Percentiles rank a stretch among this genome's conserved stretches.
phyloP scores from a whole-genome alignment of 208 protist genomes.

The Trypanosoma avium region DNA sequence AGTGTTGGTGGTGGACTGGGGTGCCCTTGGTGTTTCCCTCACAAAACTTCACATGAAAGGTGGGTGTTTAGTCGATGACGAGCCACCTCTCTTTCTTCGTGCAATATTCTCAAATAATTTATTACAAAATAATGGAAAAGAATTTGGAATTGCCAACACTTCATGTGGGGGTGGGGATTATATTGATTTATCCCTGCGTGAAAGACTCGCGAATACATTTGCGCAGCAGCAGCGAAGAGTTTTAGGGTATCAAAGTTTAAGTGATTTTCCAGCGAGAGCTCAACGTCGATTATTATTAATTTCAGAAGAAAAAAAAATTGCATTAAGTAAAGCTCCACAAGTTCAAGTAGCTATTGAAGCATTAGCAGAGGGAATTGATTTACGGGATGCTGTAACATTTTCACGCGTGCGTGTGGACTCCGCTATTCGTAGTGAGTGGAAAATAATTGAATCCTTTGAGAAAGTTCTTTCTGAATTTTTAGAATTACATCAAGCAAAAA shows the following conservation, averaged over 20 bases:
- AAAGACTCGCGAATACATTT: constrained; percentile 74
- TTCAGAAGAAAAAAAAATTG: constrained; percentile 81
- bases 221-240: constrained; percentile 62
- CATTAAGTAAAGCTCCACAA: constrained; percentile 58
- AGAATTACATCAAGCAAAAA: constrained; percentile 15
- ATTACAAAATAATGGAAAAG: neutral
- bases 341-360: constrained; percentile 86
- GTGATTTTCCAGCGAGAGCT: constrained; percentile 65
- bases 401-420: constrained; percentile 64
- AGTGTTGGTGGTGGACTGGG: constrained; percentile 86
- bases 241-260: constrained; percentile 44
- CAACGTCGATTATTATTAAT: constrained; percentile 61
- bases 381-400: constrained; percentile 76
- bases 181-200: constrained; percentile 60
- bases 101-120: neutral
- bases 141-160: constrained; percentile 2
- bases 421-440: constrained; percentile 67
- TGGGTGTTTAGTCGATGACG: constrained; percentile 40
- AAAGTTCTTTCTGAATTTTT: constrained; percentile 55
- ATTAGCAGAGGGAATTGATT: constrained; percentile 85
- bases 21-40: constrained; percentile 63
- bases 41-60: constrained; percentile 46
- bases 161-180: constrained; percentile 57
- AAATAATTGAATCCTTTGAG: constrained; percentile 57
- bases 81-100: constrained; percentile 24